Percentiles rank a stretch among this genome's conserved stretches.
phyloP scores from a whole-genome alignment of 108 stramenopile species.

The Nannochloropsis salina region DNA sequence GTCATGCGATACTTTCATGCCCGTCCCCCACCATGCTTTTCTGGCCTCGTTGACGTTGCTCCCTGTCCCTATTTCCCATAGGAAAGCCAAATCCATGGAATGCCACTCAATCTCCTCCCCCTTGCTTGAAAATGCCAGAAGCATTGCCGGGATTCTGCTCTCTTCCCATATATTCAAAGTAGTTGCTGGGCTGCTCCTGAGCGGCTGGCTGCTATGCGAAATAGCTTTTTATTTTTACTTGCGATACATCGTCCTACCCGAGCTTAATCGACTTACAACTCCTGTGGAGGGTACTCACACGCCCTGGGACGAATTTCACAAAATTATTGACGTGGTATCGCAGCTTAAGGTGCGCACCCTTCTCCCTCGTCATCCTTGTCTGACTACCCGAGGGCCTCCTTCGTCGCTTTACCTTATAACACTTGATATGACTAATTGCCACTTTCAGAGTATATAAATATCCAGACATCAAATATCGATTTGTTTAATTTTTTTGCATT shows the following conservation, averaged over 20 bases:
- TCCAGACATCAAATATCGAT: no score
- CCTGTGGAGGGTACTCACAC: neutral
- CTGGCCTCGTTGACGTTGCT: neutral
- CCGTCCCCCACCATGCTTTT: neutral
- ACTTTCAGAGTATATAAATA: no score
- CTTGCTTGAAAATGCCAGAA: neutral
- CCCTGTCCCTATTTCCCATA: neutral
- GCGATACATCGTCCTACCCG: slow-evolving; percentile 1
- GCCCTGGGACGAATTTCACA: slow-evolving; percentile 4
- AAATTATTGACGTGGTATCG: neutral
- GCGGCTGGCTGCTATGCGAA: neutral
- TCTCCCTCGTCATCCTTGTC: no score
- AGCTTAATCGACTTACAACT: neutral
- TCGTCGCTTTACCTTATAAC: no score
- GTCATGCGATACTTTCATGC: no score
- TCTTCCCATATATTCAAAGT: neutral
- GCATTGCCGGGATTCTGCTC: neutral
- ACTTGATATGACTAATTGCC: no score
- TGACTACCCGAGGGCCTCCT: no score
- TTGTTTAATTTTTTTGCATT: no score
- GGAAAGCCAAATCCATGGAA: neutral
- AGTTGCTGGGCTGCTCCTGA: neutral
- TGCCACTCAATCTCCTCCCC: neutral
- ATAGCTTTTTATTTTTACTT: slow-evolving; percentile 15
- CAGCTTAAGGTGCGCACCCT: neutral